phyloP scores from a whole-genome alignment of 768 basidiomycete genomes.

The Phanerodontia chrysosporium region DNA sequence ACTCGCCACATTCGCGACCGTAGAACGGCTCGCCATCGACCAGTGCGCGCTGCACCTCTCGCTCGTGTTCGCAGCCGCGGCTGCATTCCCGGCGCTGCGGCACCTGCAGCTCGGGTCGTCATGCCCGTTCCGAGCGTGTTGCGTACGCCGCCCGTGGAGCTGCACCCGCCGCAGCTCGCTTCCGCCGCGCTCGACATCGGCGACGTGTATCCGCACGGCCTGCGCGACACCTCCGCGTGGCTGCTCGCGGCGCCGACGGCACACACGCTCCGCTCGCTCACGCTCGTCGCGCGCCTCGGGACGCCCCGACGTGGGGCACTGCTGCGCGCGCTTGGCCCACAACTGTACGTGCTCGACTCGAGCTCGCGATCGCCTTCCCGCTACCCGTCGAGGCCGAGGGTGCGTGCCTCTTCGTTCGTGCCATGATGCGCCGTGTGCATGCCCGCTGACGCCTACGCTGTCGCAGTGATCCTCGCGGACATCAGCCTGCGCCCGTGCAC shows the following conservation, averaged over 20 bases:
- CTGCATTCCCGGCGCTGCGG: background rate
- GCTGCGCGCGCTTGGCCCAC: background rate
- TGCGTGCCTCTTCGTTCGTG: too few relatives aligned
- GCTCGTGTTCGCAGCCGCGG: background rate
- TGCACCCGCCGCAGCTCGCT: background rate
- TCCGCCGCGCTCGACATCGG: conserved; percentile 1
- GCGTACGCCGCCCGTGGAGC: background rate
- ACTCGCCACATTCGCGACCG: background rate
- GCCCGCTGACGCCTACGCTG: background rate
- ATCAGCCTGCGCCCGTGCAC: conserved; percentile 1
- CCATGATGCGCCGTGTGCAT: too few relatives aligned
- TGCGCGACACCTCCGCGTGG: background rate
- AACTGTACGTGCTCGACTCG: background rate
- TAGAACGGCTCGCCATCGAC: background rate
- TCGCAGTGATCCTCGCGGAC: conserved; percentile 1
- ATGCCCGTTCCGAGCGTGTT: background rate
- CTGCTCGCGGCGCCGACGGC: background rate
- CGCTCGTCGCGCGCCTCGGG: background rate
- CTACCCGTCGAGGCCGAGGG: conserved; percentile 1
- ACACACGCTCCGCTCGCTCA: background rate
- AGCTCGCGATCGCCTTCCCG: background rate
- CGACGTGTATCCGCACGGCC: background rate
- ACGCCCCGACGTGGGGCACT: background rate
- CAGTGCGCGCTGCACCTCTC: background rate
- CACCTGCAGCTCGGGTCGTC: background rate